Percentiles rank a stretch among this genome's conserved stretches.
Conservation (phyloP, 371 early-diverging fungal species). For the Mortierella sp. region DNA sequence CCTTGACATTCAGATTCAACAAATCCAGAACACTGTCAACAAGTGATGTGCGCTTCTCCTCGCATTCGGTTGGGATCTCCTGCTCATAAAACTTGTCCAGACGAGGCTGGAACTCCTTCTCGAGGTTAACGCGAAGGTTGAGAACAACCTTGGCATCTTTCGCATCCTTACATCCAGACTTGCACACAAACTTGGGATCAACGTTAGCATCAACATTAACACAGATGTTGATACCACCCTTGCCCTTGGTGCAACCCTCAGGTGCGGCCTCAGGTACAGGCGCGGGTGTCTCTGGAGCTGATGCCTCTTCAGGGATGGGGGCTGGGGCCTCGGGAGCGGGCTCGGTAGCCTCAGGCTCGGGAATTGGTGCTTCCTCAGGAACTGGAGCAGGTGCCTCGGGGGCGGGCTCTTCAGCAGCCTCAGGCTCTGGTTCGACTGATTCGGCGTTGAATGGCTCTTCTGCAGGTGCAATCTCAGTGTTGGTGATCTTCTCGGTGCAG, state of each 20-base stretch:
- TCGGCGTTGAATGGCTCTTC: slow-evolving; percentile 9
- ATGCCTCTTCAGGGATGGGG: background rate
- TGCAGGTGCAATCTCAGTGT: slow-evolving; percentile 33
- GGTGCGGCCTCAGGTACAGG: slow-evolving; percentile 1
- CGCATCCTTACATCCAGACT: slow-evolving; percentile 34
- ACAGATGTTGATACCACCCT: slow-evolving; percentile 12
- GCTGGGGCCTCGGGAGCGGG: background rate
- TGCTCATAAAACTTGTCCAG: slow-evolving; percentile 22
- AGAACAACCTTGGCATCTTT: slow-evolving; percentile 36
- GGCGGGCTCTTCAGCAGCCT: slow-evolving; percentile 2
- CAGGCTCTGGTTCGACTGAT: slow-evolving; percentile 3
- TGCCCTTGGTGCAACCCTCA: background rate
- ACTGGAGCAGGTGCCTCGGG: slow-evolving; percentile 4
- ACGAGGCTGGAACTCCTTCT: slow-evolving; percentile 21
- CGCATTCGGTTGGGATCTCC: slow-evolving; percentile 25
- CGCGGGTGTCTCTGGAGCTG: background rate
- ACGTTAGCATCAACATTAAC: slow-evolving; percentile 15
- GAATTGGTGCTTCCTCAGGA: background rate
- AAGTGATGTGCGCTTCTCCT: slow-evolving; percentile 13
- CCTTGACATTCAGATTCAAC: background rate
- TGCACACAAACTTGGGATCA: slow-evolving; percentile 42
- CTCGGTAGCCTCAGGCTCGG: background rate
- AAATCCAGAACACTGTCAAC: background rate
- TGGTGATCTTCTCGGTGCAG: slow-evolving; percentile 53
- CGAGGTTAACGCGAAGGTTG: slow-evolving; percentile 22